Evolutionary conservation across 148 eudicot genomes (phyloP).

Genomic region (Spergularia marina): DNA sequence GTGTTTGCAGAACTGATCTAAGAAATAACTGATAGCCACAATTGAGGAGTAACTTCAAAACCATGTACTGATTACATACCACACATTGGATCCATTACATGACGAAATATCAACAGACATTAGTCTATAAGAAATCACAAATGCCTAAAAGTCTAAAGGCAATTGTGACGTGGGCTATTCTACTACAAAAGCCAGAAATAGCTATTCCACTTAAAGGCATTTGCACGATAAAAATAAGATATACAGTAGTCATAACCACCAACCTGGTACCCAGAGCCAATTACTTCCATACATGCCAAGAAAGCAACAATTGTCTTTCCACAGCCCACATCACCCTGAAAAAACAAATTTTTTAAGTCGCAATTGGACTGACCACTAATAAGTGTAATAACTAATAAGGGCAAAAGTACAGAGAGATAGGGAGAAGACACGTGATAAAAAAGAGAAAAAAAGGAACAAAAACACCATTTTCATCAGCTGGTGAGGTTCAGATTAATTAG

Average conservation of each 20-base stretch:
- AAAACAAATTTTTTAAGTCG: conserved; percentile 12
- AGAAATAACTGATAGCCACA: neutral
- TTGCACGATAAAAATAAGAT: neutral
- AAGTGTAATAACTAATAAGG: neutral
- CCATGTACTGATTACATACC: neutral
- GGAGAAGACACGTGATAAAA: neutral
- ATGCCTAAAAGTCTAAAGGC: neutral
- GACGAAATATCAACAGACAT: neutral
- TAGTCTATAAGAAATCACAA: neutral
- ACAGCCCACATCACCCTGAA: conserved; percentile 99
- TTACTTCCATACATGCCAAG: conserved; percentile 91
- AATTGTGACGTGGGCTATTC: neutral
- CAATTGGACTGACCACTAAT: neutral
- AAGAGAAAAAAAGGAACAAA: neutral
- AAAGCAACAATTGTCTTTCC: conserved; percentile 97
- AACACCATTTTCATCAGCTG: neutral
- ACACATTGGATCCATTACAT: neutral
- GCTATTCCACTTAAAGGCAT: neutral
- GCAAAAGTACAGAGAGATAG: neutral
- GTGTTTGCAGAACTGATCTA: neutral
- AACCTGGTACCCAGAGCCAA: conserved; percentile 94
- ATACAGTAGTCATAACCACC: neutral
- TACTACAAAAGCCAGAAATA: neutral
- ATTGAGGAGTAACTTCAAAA: neutral
- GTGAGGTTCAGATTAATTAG: conserved; percentile 1